These are phyloP conservation scores for Yamadazyma blattariae DNA, from an alignment of 1,139 yeast species.

Conservation along the genomic window DNA sequence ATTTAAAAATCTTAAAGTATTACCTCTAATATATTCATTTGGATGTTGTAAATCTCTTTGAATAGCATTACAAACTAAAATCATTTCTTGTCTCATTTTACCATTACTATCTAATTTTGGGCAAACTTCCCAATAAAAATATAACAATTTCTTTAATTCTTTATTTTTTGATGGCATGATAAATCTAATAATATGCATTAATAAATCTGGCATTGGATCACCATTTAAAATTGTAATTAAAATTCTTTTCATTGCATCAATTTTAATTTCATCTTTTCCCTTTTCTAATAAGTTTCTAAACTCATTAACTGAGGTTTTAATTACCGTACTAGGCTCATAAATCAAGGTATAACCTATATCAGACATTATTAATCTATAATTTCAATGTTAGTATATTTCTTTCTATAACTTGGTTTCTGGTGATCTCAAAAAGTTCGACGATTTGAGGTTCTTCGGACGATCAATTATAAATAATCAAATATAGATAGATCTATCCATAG, in stretches of 20 bases:
- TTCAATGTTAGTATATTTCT: conserved; percentile 2
- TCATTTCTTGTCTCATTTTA: conserved; percentile 96
- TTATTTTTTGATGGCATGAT: conserved; percentile 95
- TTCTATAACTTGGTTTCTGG: too few relatives aligned
- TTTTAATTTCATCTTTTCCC: conserved; percentile 84
- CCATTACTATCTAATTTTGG: conserved; percentile 88
- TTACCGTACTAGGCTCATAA: conserved; percentile 70
- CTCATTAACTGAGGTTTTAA: conserved; percentile 71
- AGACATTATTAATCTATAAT: conserved; percentile 26
- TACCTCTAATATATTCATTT: conserved; percentile 94
- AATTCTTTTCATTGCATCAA: conserved; percentile 86
- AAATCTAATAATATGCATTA: conserved; percentile 96
- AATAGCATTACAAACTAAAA: conserved; percentile 95
- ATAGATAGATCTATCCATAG: too few relatives aligned
- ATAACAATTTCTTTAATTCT: conserved; percentile 85
- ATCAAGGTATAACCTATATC: conserved; percentile 67
- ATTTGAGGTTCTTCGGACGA: neutral
- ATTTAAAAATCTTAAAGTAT: conserved; percentile 85
- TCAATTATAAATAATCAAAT: too few relatives aligned
- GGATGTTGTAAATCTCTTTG: conserved; percentile 98
- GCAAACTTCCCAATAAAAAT: conserved; percentile 98
- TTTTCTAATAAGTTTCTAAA: conserved; percentile 80
- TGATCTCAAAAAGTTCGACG: neutral
- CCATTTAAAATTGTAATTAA: conserved; percentile 88
- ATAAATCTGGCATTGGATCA: conserved; percentile 88